These are phyloP conservation scores for Ormosia emarginata DNA, from an alignment of 306 rosid genomes.

Conservation along the genomic window DNA sequence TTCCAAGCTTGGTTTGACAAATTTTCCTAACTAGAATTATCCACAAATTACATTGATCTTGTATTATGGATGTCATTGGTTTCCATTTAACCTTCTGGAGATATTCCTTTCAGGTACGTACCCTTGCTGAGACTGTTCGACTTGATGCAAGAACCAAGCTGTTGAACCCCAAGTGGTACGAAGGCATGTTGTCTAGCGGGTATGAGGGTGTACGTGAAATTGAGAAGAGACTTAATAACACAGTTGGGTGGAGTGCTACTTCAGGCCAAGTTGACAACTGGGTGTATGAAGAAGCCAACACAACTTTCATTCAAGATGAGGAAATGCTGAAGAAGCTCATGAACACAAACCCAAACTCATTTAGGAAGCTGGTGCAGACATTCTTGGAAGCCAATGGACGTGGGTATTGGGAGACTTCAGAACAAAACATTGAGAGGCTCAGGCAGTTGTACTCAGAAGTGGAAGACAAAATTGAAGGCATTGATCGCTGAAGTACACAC, in stretches of 20 bases:
- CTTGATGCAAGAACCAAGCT: conserved; percentile 97
- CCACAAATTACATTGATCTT: not conserved
- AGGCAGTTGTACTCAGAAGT: conserved; percentile 84
- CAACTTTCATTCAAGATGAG: conserved; percentile 88
- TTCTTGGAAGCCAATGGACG: conserved; percentile 98
- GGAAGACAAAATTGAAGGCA: conserved; percentile 97
- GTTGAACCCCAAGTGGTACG: conserved; percentile 98
- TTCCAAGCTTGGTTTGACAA: not conserved
- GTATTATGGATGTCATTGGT: not conserved
- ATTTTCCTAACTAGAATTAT: not conserved
- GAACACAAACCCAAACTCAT: conserved; percentile 91
- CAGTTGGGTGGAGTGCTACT: conserved; percentile 99
- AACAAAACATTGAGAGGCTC: conserved; percentile 72
- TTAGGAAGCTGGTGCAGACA: conserved; percentile 87
- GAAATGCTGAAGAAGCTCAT: conserved; percentile 86
- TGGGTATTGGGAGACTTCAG: conserved; percentile 95
- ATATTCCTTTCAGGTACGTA: conserved; percentile 66
- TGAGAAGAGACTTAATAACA: conserved; percentile 92
- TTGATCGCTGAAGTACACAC: conserved; percentile 56
- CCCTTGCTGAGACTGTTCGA: conserved; percentile 90
- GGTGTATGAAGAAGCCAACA: conserved; percentile 99
- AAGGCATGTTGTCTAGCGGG: conserved; percentile 92
- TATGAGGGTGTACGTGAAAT: conserved; percentile 97
- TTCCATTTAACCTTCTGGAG: conserved; percentile 1
- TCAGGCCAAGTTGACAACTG: conserved; percentile 99